Conservation (phyloP, 2,329 filamentous ascomycete species). For the Arthrobotrys entomopaga region DNA sequence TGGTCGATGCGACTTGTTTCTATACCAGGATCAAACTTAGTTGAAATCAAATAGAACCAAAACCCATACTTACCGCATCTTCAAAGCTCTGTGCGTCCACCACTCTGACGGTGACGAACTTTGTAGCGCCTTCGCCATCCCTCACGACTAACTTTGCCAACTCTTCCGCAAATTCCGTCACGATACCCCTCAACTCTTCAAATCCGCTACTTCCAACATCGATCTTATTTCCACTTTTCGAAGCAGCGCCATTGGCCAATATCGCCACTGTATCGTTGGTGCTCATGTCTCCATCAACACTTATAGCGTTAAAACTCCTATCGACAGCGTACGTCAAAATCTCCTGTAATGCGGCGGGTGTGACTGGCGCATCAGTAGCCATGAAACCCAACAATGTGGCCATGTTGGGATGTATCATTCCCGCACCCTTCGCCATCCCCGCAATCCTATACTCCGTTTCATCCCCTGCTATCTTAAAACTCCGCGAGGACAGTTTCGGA, state of each 20-base stretch:
- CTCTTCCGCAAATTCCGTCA: slow-evolving; percentile 82
- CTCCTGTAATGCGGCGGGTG: slow-evolving; percentile 72
- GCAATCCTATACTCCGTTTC: slow-evolving; percentile 82
- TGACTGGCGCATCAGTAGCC: slow-evolving; percentile 87
- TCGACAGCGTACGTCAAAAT: slow-evolving; percentile 80
- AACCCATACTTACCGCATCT: slow-evolving; percentile 51
- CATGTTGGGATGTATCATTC: slow-evolving; percentile 99
- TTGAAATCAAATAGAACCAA: neutral
- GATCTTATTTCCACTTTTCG: slow-evolving; percentile 72
- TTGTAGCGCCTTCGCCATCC: slow-evolving; percentile 96
- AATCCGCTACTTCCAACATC: slow-evolving; percentile 71
- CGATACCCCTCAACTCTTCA: slow-evolving; percentile 73
- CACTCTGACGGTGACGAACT: slow-evolving; percentile 90
- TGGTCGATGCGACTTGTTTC: slow-evolving; percentile 78
- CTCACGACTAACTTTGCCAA: slow-evolving; percentile 93
- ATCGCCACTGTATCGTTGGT: slow-evolving; percentile 97
- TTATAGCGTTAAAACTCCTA: slow-evolving; percentile 94
- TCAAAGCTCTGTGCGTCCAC: slow-evolving; percentile 58
- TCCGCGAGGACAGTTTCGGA: slow-evolving; percentile 87
- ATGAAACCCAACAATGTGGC: slow-evolving; percentile 91
- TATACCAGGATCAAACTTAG: neutral
- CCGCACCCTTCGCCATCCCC: slow-evolving; percentile 96
- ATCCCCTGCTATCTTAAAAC: slow-evolving; percentile 84
- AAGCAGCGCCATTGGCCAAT: slow-evolving; percentile 93
- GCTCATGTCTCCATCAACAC: slow-evolving; percentile 94